Evolutionary conservation across 2,329 filamentous ascomycete genomes (phyloP), one percentile per base, ranked within the genome.

Genomic region (Hymenoscyphus occultus): DNA sequence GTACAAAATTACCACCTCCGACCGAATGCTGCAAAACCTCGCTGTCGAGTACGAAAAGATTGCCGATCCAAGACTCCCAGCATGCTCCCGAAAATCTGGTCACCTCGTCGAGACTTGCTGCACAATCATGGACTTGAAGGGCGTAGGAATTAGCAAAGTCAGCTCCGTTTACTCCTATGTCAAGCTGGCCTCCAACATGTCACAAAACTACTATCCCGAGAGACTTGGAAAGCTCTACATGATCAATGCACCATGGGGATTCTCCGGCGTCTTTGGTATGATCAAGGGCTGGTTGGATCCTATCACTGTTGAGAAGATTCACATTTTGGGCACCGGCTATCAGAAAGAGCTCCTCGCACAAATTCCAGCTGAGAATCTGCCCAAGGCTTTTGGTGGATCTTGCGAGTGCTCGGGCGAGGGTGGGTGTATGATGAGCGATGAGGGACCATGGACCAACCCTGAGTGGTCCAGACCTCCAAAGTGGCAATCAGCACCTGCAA

Each of bases 181-280:
- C 72, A 87, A 87, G 74, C 86, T 90, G 77, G 93, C 92, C 57
- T 95, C 92, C 40, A 88, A 82, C 77, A 91, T 99, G 80, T 96
- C 92, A 70, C 95, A 98, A 81, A 97, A 98, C 86, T 96, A 98
- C 87, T 99, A 99, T 82, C 95, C 95, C 7, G 95, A 99, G 84
- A 91, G 95, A 66, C 84, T 99, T 66, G 95, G 95, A 75, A 93
- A 93, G 80, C 85, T 99, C 76, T 99, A 97, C 84, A 82, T 99
- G 73, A 97, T 99, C 87, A 99, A 99, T 80, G 92, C 94, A 2
- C 93, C 93, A 22, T 98, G 93, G 93, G 93, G 93, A 32, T 98
- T 98, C 84, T 89, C 89, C 68, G 85, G 85, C 71, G 90, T 93
- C 69, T 99, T 95, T 85, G 84, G 81, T 76, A 84, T 96, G 65